phyloP scores from a whole-genome alignment of 2,329 filamentous ascomycete species.

The Beauveria caledonica region DNA sequence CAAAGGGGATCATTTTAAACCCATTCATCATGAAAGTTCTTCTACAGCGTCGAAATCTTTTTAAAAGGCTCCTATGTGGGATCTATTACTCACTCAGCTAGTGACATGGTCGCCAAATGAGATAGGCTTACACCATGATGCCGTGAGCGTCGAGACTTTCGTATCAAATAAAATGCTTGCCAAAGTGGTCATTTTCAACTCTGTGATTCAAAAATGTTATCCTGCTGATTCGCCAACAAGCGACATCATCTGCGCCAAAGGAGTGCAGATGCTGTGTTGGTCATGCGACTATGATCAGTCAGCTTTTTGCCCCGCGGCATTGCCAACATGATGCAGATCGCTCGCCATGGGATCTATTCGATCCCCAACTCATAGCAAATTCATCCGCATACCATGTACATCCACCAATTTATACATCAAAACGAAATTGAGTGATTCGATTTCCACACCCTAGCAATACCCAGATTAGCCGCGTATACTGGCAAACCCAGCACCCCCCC shows the following conservation, averaged over 20 bases:
- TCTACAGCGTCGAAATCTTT: no score
- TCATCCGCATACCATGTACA: background rate
- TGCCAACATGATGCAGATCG: conserved; percentile 3
- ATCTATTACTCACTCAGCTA: no score
- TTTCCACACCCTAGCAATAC: background rate
- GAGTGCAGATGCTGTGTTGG: background rate
- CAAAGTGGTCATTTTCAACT: background rate
- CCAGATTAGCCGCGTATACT: background rate
- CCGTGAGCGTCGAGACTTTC: background rate
- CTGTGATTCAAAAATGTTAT: background rate
- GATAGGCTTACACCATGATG: no score
- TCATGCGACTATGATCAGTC: background rate
- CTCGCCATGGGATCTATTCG: background rate
- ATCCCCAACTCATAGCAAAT: background rate
- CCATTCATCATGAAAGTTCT: no score
- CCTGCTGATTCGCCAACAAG: background rate
- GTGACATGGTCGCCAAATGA: no score
- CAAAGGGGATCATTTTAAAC: no score
- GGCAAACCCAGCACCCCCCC: background rate
- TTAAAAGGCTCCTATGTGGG: no score
- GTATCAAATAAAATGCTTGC: background rate
- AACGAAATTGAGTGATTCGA: background rate
- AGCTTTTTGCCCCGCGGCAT: conserved; percentile 10
- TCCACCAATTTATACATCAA: background rate
- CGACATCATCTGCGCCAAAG: background rate